Evolutionary conservation across 2,329 filamentous ascomycete species (phyloP).

Genomic region (Boeremia lycopersici): DNA sequence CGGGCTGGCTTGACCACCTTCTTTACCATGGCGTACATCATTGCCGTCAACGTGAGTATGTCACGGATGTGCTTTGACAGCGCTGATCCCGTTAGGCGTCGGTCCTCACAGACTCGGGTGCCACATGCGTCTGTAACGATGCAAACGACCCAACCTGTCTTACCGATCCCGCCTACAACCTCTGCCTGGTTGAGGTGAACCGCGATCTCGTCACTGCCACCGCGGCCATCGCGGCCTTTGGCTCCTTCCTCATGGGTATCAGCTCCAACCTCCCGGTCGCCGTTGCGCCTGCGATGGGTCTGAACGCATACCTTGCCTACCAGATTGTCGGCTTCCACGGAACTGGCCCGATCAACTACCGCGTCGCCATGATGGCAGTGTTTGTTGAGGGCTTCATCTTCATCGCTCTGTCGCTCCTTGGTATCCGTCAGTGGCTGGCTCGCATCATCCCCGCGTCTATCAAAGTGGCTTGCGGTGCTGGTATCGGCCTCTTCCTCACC

Average conservation of each 20-base stretch:
- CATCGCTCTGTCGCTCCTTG: constrained; percentile 74
- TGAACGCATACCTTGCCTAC: constrained; percentile 91
- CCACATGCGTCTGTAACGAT: constrained; percentile 74
- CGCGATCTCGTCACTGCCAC: constrained; percentile 84
- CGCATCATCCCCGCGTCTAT: constrained; percentile 74
- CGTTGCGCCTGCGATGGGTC: constrained; percentile 75
- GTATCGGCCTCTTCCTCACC: constrained; percentile 84
- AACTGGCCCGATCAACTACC: constrained; percentile 68
- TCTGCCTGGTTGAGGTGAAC: constrained; percentile 69
- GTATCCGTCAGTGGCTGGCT: constrained; percentile 72
- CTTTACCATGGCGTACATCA: constrained; percentile 62
- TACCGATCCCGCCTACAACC: constrained; percentile 62
- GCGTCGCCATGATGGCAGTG: constrained; percentile 80
- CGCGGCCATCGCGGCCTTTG: constrained; percentile 79
- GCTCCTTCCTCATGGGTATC: constrained; percentile 80
- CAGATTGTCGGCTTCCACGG: constrained; percentile 80
- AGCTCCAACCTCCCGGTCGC: constrained; percentile 80
- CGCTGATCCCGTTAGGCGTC: constrained; percentile 45
- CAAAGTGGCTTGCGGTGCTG: constrained; percentile 88
- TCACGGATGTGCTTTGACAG: constrained; percentile 39
- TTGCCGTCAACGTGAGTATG: constrained; percentile 61
- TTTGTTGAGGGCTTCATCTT: constrained; percentile 91
- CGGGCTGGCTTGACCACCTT: constrained; percentile 80
- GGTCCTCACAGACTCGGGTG: constrained; percentile 73
- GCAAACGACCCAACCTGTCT: constrained; percentile 58